Conservation (phyloP, 495 filamentous ascomycete genomes). For the Penicillium paxilli region DNA sequence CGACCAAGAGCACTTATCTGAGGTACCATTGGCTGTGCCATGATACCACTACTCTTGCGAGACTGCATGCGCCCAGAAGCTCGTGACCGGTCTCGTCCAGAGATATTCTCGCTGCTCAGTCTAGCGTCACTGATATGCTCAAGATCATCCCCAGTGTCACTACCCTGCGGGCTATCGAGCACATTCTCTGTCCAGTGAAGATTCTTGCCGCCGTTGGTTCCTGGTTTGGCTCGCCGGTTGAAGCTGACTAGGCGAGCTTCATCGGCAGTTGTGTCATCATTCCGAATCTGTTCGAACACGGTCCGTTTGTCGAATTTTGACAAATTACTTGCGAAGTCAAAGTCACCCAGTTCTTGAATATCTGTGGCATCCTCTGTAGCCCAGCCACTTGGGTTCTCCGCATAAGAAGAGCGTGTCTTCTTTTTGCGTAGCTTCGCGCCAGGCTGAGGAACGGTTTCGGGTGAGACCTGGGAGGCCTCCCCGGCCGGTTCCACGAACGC, state of each 20-base stretch:
- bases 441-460: constrained; percentile 17
- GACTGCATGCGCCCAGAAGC: constrained; percentile 49
- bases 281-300: constrained; percentile 83
- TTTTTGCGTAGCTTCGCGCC: constrained; percentile 52
- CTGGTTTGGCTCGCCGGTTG: constrained; percentile 76
- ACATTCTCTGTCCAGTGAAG: constrained; percentile 91
- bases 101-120: constrained; percentile 54
- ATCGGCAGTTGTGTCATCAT: constrained; percentile 85
- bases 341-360: constrained; percentile 92
- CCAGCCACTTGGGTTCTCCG: constrained; percentile 80
- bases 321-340: constrained; percentile 84
- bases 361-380: constrained; percentile 95
- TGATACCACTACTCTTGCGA: constrained; percentile 60
- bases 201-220: constrained; percentile 84
- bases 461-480: constrained; percentile 20
- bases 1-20: constrained; percentile 39
- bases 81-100: constrained; percentile 53
- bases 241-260: constrained; percentile 85
- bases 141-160: constrained; percentile 66
- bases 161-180: constrained; percentile 67
- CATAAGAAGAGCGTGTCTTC: constrained; percentile 51
- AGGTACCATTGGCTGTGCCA: constrained; percentile 35
- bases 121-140: constrained; percentile 56
- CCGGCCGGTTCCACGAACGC: constrained; percentile 64
- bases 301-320: constrained; percentile 92